Evolutionary conservation across 257 asterid genomes (phyloP), one percentile per base, ranked within the genome.

Genomic region (Buddleja alternifolia): DNA sequence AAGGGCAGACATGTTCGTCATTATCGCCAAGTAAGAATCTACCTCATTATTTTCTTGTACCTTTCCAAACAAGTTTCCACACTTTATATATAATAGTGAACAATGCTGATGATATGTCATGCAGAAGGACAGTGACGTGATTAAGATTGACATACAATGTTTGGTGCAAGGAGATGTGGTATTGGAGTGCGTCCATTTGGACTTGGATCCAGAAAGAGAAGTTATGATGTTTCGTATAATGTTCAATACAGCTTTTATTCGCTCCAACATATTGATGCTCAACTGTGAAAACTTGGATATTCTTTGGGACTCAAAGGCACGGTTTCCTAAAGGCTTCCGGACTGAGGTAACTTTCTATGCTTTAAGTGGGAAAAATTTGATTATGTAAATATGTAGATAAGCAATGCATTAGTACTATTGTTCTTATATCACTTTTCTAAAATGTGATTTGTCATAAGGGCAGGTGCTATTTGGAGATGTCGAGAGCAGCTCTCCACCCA

Each of bases 141-240:
- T 93, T 81, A 93, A 90, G 87, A 88, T 93, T 73, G 99, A 93
- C 75, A 85, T 93, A 73, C 99, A 90, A 81, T 90, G 99, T 77
- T 83, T 88, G 77, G 99, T 93, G 84, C 96, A 90, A 86, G 99
- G 99, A 58, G 96, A 93, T 80, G 99, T 93, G 66, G 99, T 93
- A 19, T 72, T 90, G 83, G 99, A 90, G 79, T 93, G 99, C 8
- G 93, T 93, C 53, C 97, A 93, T 81, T 73, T 86, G 61, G 99
- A 93, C 77, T 74, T 88, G 77, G 99, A 93, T 72, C 92, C 96
- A 46, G 95, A 90, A 79, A 86, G 98, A 81, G 98, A 93, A 91
- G 88, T 93, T 63, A 93, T 93, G 97, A 93, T 88, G 97, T 93
- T 93, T 72, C 96, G 99, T 12, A 74, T 89, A 75, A 84, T 88